These are phyloP conservation scores for Aaosphaeria pasadenensis DNA, from an alignment of 2,329 filamentous ascomycete genomes.

Conservation along the genomic window DNA sequence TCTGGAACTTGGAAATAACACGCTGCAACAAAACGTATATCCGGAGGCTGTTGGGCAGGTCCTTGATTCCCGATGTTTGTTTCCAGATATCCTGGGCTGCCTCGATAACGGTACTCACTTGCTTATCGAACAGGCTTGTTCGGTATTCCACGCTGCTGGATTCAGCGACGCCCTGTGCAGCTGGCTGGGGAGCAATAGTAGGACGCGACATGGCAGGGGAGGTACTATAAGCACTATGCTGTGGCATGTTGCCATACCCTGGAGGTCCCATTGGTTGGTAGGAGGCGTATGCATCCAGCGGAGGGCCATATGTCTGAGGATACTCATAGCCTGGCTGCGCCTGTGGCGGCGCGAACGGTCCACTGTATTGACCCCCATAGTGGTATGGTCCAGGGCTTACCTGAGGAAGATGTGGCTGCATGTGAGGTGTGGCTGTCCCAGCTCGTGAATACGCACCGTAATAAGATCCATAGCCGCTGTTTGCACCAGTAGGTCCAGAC, in stretches of 20 bases:
- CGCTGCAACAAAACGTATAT: conserved; percentile 64
- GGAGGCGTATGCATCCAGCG: conserved; percentile 26
- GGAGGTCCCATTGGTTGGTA: conserved; percentile 30
- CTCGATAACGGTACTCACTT: conserved; percentile 41
- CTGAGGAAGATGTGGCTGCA: conserved; percentile 33
- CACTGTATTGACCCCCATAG: conserved; percentile 31
- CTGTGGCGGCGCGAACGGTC: conserved; percentile 37
- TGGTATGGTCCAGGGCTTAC: conserved; percentile 36
- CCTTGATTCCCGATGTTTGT: conserved; percentile 56
- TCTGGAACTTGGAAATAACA: conserved; percentile 55
- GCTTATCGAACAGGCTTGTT: conserved; percentile 36
- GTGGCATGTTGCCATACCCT: conserved; percentile 20
- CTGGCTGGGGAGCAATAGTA: conserved; percentile 18
- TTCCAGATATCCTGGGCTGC: conserved; percentile 64
- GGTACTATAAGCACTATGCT: conserved; percentile 25
- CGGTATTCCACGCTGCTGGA: conserved; percentile 25
- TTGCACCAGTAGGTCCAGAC: conserved; percentile 13
- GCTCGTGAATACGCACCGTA: conserved; percentile 37
- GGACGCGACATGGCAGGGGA: conserved; percentile 29
- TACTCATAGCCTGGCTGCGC: conserved; percentile 25
- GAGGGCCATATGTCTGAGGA: conserved; percentile 24
- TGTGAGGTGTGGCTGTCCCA: conserved; percentile 34
- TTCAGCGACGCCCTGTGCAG: conserved; percentile 15
- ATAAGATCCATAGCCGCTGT: conserved; percentile 24
- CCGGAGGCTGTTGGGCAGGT: conserved; percentile 61